Conservation (phyloP, 805 yeast genomes). For the Wickerhamiella domercqiae region DNA sequence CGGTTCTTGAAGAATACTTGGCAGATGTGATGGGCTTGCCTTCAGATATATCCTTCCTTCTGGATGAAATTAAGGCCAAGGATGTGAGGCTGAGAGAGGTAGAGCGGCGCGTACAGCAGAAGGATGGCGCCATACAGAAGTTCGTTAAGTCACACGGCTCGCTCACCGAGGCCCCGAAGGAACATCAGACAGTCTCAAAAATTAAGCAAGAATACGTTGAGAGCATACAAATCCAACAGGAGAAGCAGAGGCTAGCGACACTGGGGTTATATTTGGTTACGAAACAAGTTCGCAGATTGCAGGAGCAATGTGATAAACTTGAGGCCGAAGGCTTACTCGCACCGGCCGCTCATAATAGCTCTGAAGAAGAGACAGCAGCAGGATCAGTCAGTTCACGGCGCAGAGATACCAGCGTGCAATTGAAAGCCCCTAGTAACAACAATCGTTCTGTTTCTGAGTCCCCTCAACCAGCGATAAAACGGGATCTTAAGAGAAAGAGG, state of each 20-base stretch:
- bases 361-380: conserved; percentile 4
- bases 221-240: conserved; percentile 51
- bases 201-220: conserved; percentile 52
- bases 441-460: background rate
- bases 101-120: conserved; percentile 47
- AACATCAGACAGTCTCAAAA: conserved; percentile 45
- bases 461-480: background rate
- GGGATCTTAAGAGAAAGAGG: background rate
- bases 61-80: conserved; percentile 60
- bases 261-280: conserved; percentile 67
- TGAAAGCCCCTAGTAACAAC: background rate
- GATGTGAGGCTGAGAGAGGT: conserved; percentile 54
- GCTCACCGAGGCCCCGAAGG: conserved; percentile 65
- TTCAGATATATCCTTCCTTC: conserved; percentile 62
- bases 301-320: conserved; percentile 56
- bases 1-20: conserved; percentile 56
- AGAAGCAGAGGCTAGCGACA: conserved; percentile 64
- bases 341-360: conserved; percentile 11
- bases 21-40: conserved; percentile 61
- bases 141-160: conserved; percentile 74
- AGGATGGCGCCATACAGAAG: conserved; percentile 71
- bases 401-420: conserved; percentile 10
- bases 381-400: background rate
- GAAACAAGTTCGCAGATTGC: conserved; percentile 58
- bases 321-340: conserved; percentile 74